Conservation (phyloP, 345 rosid species). For the Theobroma cacao region DNA sequence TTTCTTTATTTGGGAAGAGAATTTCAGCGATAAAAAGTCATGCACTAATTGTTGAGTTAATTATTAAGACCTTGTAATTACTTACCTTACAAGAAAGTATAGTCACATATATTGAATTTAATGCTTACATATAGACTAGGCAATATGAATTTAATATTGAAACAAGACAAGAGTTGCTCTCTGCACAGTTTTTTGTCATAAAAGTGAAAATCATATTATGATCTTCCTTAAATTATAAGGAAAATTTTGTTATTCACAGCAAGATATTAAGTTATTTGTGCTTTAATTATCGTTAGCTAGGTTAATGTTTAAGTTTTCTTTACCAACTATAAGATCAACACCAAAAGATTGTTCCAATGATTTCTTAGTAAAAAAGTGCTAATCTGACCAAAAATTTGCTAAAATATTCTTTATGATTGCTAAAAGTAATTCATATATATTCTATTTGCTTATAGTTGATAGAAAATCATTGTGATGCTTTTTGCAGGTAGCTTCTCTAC, state of each 20-base stretch:
- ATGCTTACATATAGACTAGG: background rate
- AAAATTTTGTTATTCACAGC: background rate
- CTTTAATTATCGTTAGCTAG: background rate
- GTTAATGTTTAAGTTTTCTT: background rate
- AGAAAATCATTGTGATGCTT: background rate
- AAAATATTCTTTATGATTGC: background rate
- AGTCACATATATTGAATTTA: too few relatives aligned
- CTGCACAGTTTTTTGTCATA: background rate
- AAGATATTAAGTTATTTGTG: background rate
- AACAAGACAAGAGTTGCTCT: background rate
- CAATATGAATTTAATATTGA: too few relatives aligned
- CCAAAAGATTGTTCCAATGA: slow-evolving; percentile 6
- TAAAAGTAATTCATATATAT: background rate
- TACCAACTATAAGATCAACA: background rate
- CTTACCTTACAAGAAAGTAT: too few relatives aligned
- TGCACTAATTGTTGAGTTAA: too few relatives aligned
- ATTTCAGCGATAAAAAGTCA: too few relatives aligned
- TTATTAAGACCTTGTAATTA: too few relatives aligned
- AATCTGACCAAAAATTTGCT: background rate
- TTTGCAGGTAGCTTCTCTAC: slow-evolving; percentile 73
- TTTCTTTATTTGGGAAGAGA: too few relatives aligned
- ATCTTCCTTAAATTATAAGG: background rate
- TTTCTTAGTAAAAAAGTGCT: background rate
- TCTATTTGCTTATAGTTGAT: background rate
- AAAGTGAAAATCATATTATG: too few relatives aligned